These are phyloP conservation scores for Inga oerstediana DNA, from an alignment of 306 rosid species.

Conservation along the genomic window DNA sequence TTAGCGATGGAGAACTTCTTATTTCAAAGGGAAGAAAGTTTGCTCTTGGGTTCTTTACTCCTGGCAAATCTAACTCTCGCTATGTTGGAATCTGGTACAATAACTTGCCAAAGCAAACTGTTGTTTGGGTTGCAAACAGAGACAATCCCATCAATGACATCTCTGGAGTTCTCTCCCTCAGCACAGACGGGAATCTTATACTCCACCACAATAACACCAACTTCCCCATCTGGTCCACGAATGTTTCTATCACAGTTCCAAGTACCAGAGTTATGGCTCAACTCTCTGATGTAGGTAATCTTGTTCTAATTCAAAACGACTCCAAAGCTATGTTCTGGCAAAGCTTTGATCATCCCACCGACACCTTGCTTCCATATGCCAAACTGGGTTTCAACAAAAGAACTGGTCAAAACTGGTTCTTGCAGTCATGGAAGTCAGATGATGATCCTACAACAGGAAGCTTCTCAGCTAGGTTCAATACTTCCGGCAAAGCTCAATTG, in stretches of 20 bases:
- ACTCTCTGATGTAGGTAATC: too few species aligned
- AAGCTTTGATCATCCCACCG: too few species aligned
- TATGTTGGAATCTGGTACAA: not conserved
- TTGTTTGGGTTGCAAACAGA: not conserved
- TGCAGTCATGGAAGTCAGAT: conserved; percentile 1
- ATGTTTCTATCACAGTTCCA: too few species aligned
- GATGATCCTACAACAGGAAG: conserved; percentile 21
- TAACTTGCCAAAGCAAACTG: not conserved
- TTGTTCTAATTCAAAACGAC: too few species aligned
- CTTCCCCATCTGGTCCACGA: conserved; percentile 34
- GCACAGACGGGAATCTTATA: conserved; percentile 29
- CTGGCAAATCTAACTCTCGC: not conserved
- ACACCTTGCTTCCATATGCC: too few species aligned
- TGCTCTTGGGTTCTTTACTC: not conserved
- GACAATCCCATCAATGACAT: not conserved
- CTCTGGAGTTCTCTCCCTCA: conserved; percentile 30
- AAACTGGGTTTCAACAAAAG: too few species aligned
- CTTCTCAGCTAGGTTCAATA: not conserved
- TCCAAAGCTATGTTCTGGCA: too few species aligned
- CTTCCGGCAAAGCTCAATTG: not conserved
- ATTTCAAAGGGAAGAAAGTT: not conserved
- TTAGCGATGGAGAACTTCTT: not conserved
- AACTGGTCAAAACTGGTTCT: too few species aligned
- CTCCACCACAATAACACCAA: conserved; percentile 21
- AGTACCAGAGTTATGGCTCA: too few species aligned